Evolutionary conservation across 78 protist genomes (phyloP).

Genomic region (Acrasis kona): DNA sequence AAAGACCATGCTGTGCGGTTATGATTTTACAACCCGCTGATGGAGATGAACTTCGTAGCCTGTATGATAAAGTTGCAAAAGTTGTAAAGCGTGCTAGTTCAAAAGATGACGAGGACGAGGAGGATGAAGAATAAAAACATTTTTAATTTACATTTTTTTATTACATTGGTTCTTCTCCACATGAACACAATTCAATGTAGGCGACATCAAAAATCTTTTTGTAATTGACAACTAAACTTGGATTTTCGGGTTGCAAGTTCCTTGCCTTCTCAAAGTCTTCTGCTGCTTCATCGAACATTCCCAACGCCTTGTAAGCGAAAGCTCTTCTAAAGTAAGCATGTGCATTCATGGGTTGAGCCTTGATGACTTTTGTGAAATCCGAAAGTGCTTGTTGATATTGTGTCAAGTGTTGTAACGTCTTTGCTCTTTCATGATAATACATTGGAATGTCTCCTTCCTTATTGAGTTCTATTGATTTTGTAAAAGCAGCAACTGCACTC

Average conservation of each 20-base stretch:
- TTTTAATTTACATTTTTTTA: neutral
- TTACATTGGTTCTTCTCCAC: slow-evolving; percentile 27
- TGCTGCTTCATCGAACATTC: slow-evolving; percentile 30
- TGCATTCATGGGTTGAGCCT: slow-evolving; percentile 27
- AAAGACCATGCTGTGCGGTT: no score
- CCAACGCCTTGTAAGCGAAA: slow-evolving; percentile 34
- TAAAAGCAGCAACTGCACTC: slow-evolving; percentile 12
- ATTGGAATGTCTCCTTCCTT: neutral
- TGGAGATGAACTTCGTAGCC: no score
- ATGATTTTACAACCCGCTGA: no score
- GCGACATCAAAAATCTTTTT: slow-evolving; percentile 8
- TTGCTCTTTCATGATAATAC: slow-evolving; percentile 41
- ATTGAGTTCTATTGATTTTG: slow-evolving; percentile 9
- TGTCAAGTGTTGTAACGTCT: slow-evolving; percentile 16
- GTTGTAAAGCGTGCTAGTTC: no score
- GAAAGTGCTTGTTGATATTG: slow-evolving; percentile 12
- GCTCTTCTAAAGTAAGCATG: slow-evolving; percentile 39
- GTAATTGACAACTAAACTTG: slow-evolving; percentile 32
- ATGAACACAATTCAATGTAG: slow-evolving; percentile 15
- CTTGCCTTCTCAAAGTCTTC: slow-evolving; percentile 36
- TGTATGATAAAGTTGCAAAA: no score
- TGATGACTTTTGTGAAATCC: slow-evolving; percentile 29
- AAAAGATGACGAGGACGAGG: no score
- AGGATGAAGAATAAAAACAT: no score
- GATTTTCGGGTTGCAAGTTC: slow-evolving; percentile 19